phyloP scores from a whole-genome alignment of 352 stramenopile species.

The Paralagenidium karlingii region DNA sequence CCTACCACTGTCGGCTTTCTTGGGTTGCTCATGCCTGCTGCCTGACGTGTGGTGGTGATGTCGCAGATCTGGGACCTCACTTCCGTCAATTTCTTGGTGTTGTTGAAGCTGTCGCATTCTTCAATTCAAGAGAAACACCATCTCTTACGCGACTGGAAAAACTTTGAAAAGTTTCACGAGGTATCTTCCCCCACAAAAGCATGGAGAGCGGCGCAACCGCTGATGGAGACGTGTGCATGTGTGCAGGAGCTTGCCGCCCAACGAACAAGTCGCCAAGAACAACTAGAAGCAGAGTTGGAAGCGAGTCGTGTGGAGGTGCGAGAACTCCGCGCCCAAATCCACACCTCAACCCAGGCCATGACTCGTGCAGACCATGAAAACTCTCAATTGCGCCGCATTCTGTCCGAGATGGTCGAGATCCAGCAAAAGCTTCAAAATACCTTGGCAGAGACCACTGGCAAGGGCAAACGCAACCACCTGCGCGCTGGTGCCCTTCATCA shows the following conservation, averaged over 20 bases:
- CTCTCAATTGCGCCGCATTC: slow-evolving; percentile 22
- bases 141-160: slow-evolving; percentile 13
- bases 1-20: no score
- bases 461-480: no score
- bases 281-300: slow-evolving; percentile 25
- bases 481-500: no score
- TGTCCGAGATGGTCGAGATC: slow-evolving; percentile 21
- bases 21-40: no score
- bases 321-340: slow-evolving; percentile 34
- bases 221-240: no score
- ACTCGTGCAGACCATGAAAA: slow-evolving; percentile 41
- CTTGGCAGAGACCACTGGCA: no score
- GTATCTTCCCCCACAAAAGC: no score
- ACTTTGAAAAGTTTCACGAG: slow-evolving; percentile 17
- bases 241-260: slow-evolving; percentile 15
- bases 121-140: slow-evolving; percentile 19
- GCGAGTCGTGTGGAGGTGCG: slow-evolving; percentile 15
- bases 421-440: slow-evolving; percentile 4
- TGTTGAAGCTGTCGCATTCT: slow-evolving; percentile 31
- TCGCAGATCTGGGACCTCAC: slow-evolving; percentile 51
- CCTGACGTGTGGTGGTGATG: no score
- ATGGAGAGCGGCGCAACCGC: no score
- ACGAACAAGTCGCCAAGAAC: slow-evolving; percentile 12
- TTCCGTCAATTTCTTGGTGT: slow-evolving; percentile 48
- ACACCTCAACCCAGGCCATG: slow-evolving; percentile 29